A percentile compares a stretch with the other conserved stretches of the same genome.
These are phyloP conservation scores for Gynochthodes officinalis DNA, from an alignment of 257 asterid species.

Conservation along the genomic window DNA sequence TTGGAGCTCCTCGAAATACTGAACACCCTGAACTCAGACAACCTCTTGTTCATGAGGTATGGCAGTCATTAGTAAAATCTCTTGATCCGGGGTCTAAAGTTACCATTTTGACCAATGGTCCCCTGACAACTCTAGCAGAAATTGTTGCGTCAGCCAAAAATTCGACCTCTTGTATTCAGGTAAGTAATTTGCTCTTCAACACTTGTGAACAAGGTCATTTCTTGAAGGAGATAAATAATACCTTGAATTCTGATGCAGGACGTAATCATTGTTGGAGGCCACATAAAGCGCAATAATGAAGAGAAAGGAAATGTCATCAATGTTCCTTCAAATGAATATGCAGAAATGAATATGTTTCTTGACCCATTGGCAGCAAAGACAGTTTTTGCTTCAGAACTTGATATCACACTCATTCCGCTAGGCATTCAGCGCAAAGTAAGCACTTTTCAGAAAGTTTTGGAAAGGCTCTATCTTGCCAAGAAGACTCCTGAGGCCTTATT, in stretches of 20 bases:
- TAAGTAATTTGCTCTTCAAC: conserved; percentile 34
- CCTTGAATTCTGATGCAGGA: conserved; percentile 42
- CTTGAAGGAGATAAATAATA: neutral
- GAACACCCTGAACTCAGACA: conserved; percentile 78
- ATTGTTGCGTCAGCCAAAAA: conserved; percentile 50
- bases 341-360: conserved; percentile 80
- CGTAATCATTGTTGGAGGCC: conserved; percentile 73
- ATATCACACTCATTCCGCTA: conserved; percentile 74
- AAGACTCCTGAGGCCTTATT: conserved; percentile 66
- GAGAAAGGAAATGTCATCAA: conserved; percentile 63
- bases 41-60: conserved; percentile 64
- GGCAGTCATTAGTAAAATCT: conserved; percentile 57
- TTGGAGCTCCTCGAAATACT: conserved; percentile 80
- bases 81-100: conserved; percentile 54
- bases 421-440: conserved; percentile 48
- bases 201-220: neutral
- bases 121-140: conserved; percentile 72
- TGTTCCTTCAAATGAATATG: conserved; percentile 51
- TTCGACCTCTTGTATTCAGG: conserved; percentile 51
- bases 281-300: conserved; percentile 24
- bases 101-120: conserved; percentile 76
- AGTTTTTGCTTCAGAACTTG: conserved; percentile 46
- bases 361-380: conserved; percentile 75
- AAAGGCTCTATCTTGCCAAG: conserved; percentile 27
- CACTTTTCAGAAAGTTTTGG: conserved; percentile 26